Evolutionary conservation across 208 protist genomes (phyloP).

Genomic region (Leishmania braziliensis): DNA sequence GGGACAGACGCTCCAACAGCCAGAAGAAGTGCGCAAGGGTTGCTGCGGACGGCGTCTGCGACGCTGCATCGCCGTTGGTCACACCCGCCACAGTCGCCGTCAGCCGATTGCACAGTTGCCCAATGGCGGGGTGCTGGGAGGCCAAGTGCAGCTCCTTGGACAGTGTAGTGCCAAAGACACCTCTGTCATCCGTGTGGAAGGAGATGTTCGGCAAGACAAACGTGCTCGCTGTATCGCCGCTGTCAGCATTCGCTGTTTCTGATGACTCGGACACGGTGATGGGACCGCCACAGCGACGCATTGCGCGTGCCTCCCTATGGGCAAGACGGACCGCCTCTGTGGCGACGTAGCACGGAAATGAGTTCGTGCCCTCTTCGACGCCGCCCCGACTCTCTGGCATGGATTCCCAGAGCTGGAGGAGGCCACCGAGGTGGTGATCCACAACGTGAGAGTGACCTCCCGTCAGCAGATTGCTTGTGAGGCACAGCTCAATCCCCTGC

Average conservation of each 20-base stretch:
- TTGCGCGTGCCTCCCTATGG: conserved; percentile 2
- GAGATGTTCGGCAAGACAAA: conserved; percentile 57
- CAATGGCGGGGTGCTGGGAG: conserved; percentile 44
- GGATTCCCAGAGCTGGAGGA: conserved; percentile 34
- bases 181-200: conserved; percentile 87
- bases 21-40: conserved; percentile 33
- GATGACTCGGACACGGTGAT: not conserved
- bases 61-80: not conserved
- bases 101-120: not conserved
- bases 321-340: conserved; percentile 13
- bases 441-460: conserved; percentile 49
- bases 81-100: not conserved
- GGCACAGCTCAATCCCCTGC: conserved; percentile 82
- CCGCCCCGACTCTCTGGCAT: conserved; percentile 17
- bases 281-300: not conserved
- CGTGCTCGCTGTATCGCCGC: not conserved
- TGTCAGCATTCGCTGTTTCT: not conserved
- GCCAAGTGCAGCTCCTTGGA: conserved; percentile 60
- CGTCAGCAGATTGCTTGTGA: conserved; percentile 85
- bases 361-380: not conserved
- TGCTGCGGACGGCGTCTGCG: not conserved
- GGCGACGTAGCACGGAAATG: not conserved
- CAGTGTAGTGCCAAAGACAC: conserved; percentile 76
- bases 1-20: conserved; percentile 50
- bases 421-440: conserved; percentile 60